Base-by-base conservation (phyloP, 176 grass and related monocot genomes). In the Avena eriantha region DNA sequence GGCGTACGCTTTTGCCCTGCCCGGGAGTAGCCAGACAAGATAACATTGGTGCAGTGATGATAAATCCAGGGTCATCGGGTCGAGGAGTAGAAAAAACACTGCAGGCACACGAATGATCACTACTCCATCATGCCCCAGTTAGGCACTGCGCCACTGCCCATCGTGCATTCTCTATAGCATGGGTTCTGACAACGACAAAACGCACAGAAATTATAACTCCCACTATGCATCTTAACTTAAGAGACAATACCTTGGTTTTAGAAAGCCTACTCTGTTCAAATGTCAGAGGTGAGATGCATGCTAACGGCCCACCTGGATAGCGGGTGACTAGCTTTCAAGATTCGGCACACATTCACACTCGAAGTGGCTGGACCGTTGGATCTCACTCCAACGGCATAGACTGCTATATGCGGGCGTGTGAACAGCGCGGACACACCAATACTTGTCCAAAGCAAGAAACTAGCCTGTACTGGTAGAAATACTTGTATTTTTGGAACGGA, bases 71-170 rank as follows among this genome's bases (percentile, higher is more conserved):
- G 34, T 69, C 66, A 39, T 67, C 29, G 8, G 33, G 33, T 21
- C 34, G 75, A 55, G 16, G 66, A 19, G 47, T 80, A 39, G 48
- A 73, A 73, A 67, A 80, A 45, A 35, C 60, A 61, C 41, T 48
- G 77, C 76, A 80, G 85, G 76, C 36, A 50, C 53, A 61, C 53
- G 85, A 68, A 81, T 66, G 85, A 81, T 87, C 69, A 54, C 56
- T 10, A 41, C 39, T 41, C 39, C 39, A 41, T 41, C 6, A 31
- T 21, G 48, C n/a, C 41, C 56, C 45, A 66, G 63, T 66, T 66
- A 75, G 67, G 85, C 65, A 35, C 7, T 58, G 76, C 12, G 50
- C 51, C 51, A 18, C 4, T 31, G 51, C 8, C 36, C 51, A 50
- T 49, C 41, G 17, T 7, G 4, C 63, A 66, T 81, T 81, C 56